Evolutionary conservation across 2,329 filamentous ascomycete genomes (phyloP).

Genomic region (Aspergillus ochraceus): DNA sequence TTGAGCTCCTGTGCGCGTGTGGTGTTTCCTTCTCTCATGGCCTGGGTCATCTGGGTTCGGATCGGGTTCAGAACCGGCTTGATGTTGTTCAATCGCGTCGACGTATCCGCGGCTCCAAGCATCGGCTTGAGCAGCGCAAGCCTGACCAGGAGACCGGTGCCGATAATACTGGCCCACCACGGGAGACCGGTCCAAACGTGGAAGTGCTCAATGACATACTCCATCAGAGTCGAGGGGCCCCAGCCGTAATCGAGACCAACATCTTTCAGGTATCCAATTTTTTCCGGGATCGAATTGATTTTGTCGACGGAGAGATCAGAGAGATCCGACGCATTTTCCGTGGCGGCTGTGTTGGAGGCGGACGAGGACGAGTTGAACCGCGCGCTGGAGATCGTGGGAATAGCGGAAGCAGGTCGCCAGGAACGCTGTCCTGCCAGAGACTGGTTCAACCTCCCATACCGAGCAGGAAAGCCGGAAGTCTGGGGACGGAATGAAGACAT

Average conservation of each 20-base stretch:
- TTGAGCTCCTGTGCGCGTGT: slow-evolving; percentile 48
- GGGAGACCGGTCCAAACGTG: slow-evolving; percentile 74
- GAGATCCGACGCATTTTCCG: slow-evolving; percentile 26
- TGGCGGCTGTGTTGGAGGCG: slow-evolving; percentile 8
- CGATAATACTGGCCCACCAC: slow-evolving; percentile 77
- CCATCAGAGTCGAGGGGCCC: slow-evolving; percentile 71
- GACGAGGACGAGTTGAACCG: slow-evolving; percentile 43
- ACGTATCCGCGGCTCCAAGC: slow-evolving; percentile 60
- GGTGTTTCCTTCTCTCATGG: slow-evolving; percentile 47
- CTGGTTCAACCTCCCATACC: slow-evolving; percentile 21
- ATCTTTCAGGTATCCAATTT: slow-evolving; percentile 77
- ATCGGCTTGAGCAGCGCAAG: slow-evolving; percentile 65
- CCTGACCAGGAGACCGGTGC: slow-evolving; percentile 66
- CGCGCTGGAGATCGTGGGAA: slow-evolving; percentile 26
- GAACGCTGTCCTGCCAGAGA: slow-evolving; percentile 21
- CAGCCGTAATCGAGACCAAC: slow-evolving; percentile 86
- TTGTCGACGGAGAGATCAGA: slow-evolving; percentile 19
- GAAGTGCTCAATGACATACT: slow-evolving; percentile 78
- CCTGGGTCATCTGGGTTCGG: slow-evolving; percentile 54
- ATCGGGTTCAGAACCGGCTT: slow-evolving; percentile 58
- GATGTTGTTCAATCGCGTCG: slow-evolving; percentile 63
- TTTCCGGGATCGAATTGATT: slow-evolving; percentile 64
- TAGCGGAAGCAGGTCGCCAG: slow-evolving; percentile 24
- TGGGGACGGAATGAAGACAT: slow-evolving; percentile 37
- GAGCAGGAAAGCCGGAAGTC: slow-evolving; percentile 21